Evolutionary conservation across 371 early-diverging fungal genomes (phyloP).

Genomic region (Modicella reniformis): DNA sequence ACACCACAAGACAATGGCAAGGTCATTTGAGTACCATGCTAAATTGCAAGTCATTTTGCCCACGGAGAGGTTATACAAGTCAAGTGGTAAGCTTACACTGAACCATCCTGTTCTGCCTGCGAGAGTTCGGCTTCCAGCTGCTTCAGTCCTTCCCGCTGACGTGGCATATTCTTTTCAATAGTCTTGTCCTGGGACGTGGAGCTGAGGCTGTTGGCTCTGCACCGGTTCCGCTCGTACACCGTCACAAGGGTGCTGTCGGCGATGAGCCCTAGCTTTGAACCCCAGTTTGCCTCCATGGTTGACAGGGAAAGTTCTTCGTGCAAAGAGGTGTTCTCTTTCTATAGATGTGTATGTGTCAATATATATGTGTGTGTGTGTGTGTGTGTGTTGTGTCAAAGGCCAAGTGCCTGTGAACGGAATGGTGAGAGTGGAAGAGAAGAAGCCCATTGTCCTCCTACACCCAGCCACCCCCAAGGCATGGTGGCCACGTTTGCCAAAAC

Average conservation of each 20-base stretch:
- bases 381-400: too few relatives aligned
- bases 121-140: conserved; percentile 70
- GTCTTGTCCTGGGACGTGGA: conserved; percentile 67
- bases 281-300: conserved; percentile 65
- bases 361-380: too few relatives aligned
- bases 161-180: conserved; percentile 66
- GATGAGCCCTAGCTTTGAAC: conserved; percentile 63
- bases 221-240: conserved; percentile 71
- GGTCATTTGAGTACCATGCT: background rate
- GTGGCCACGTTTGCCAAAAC: background rate
- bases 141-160: conserved; percentile 65
- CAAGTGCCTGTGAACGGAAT: too few relatives aligned
- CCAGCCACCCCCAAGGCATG: too few relatives aligned
- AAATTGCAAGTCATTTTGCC: background rate
- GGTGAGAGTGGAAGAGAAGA: too few relatives aligned
- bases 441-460: too few relatives aligned
- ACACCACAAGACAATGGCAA: background rate
- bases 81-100: conserved; percentile 60
- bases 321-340: too few relatives aligned
- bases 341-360: too few relatives aligned
- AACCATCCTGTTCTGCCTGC: conserved; percentile 66
- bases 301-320: too few relatives aligned
- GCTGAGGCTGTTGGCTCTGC: conserved; percentile 65
- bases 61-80: too few relatives aligned
- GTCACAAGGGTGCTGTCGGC: conserved; percentile 71